A percentile compares a stretch with the other conserved stretches of the same genome.
These are phyloP conservation scores for Aspergillus vadensis DNA, from an alignment of 2,329 filamentous ascomycete genomes.

Conservation along the genomic window DNA sequence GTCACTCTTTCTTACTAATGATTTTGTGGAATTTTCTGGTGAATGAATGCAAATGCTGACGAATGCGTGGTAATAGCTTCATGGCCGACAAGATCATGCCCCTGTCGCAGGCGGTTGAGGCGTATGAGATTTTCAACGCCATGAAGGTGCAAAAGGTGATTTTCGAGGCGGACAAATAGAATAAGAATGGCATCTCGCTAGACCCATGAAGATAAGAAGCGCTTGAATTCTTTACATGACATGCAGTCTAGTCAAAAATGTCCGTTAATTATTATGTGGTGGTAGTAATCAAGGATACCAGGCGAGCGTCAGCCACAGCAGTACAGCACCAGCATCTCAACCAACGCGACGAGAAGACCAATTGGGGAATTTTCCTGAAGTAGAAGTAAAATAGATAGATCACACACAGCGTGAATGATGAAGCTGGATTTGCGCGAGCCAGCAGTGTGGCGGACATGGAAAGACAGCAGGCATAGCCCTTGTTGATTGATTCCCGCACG, in stretches of 20 bases:
- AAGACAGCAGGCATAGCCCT: neutral
- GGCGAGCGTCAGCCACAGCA: neutral
- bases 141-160: conserved; percentile 75
- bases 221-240: neutral
- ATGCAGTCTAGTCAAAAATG: neutral
- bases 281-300: neutral
- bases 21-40: neutral
- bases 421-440: too few relatives aligned
- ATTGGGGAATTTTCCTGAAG: neutral
- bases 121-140: conserved; percentile 71
- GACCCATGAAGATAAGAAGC: neutral
- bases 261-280: neutral
- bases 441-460: too few relatives aligned
- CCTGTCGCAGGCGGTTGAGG: conserved; percentile 64
- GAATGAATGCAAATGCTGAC: conserved; percentile 20
- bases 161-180: conserved; percentile 55
- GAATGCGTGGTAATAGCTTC: conserved; percentile 54
- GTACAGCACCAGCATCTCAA: neutral
- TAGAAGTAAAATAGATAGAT: neutral
- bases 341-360: neutral
- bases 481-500: neutral
- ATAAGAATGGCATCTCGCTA: neutral
- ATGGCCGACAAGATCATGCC: conserved; percentile 78
- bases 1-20: conserved; percentile 26
- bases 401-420: neutral